Conservation (phyloP, 2,329 filamentous ascomycete species). For the Blastomyces percursus region DNA sequence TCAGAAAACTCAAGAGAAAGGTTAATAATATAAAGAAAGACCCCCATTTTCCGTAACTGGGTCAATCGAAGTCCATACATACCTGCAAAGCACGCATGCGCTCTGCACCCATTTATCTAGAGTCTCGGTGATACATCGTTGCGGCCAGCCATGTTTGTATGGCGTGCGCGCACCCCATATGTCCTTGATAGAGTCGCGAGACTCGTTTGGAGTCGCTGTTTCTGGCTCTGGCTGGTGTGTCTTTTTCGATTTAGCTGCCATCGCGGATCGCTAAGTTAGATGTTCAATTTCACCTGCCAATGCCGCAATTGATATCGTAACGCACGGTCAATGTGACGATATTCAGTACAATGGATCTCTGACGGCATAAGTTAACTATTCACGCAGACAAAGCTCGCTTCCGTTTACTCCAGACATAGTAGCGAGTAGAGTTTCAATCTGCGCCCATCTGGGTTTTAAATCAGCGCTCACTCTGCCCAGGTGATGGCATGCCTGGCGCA, state of each 20-base stretch:
- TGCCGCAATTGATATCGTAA: background rate
- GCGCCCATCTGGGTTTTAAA: too few relatives aligned
- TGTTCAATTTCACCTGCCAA: background rate
- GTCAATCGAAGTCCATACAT: too few relatives aligned
- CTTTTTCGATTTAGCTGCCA: background rate
- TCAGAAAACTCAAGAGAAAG: background rate
- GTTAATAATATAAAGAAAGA: too few relatives aligned
- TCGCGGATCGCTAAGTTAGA: background rate
- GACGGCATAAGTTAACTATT: too few relatives aligned
- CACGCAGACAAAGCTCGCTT: too few relatives aligned
- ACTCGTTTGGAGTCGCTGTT: constrained; percentile 9
- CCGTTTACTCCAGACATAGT: too few relatives aligned
- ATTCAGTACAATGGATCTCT: background rate
- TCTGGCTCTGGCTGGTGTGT: background rate
- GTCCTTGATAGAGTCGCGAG: constrained; percentile 23
- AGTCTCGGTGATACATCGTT: constrained; percentile 23
- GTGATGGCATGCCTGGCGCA: too few relatives aligned
- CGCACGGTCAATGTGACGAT: background rate
- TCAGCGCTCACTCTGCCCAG: too few relatives aligned
- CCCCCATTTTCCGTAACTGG: background rate
- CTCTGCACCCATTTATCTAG: constrained; percentile 32
- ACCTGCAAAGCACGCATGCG: constrained; percentile 32
- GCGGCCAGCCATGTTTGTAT: constrained; percentile 28
- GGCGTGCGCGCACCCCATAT: constrained; percentile 26
- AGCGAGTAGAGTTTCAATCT: too few relatives aligned